These are phyloP conservation scores for Boletus barrowsii DNA, from an alignment of 768 basidiomycete species.

Conservation along the genomic window DNA sequence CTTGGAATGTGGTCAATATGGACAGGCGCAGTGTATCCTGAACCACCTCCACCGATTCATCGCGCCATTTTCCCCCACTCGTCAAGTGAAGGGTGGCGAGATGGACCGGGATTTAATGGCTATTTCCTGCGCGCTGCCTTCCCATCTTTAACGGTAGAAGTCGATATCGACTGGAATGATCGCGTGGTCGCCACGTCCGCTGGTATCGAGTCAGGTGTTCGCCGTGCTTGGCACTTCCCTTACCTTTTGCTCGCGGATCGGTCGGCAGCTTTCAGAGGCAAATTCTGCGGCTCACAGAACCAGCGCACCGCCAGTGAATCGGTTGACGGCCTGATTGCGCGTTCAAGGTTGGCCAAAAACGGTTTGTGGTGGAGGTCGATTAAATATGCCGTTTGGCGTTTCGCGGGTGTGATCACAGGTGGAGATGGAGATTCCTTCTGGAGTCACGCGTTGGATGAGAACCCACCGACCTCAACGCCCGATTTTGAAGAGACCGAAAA, in stretches of 20 bases:
- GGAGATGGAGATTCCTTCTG: conserved; percentile 32
- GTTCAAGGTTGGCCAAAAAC: conserved; percentile 30
- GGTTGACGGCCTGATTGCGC: conserved; percentile 46
- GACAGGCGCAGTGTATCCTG: conserved; percentile 45
- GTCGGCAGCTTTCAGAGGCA: conserved; percentile 70
- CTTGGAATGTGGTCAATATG: conserved; percentile 76
- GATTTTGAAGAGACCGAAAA: conserved; percentile 41
- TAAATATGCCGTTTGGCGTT: conserved; percentile 60
- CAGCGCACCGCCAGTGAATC: conserved; percentile 75
- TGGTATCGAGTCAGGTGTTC: conserved; percentile 18
- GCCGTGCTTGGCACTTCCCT: conserved; percentile 69
- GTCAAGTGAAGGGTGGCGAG: conserved; percentile 64
- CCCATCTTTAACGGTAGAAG: conserved; percentile 68
- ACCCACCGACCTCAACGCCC: not conserved
- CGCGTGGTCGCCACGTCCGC: conserved; percentile 38
- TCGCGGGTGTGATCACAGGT: conserved; percentile 48
- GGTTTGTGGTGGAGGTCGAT: conserved; percentile 82
- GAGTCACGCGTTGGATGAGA: not conserved
- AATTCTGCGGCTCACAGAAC: conserved; percentile 56
- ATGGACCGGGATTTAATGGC: conserved; percentile 70
- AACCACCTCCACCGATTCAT: conserved; percentile 52
- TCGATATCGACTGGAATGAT: conserved; percentile 69
- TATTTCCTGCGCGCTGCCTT: conserved; percentile 74
- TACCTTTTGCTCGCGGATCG: conserved; percentile 69
- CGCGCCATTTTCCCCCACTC: conserved; percentile 72